Conservation (phyloP, 192 early-diverging fungal genomes). For the Coemansia sp. region DNA sequence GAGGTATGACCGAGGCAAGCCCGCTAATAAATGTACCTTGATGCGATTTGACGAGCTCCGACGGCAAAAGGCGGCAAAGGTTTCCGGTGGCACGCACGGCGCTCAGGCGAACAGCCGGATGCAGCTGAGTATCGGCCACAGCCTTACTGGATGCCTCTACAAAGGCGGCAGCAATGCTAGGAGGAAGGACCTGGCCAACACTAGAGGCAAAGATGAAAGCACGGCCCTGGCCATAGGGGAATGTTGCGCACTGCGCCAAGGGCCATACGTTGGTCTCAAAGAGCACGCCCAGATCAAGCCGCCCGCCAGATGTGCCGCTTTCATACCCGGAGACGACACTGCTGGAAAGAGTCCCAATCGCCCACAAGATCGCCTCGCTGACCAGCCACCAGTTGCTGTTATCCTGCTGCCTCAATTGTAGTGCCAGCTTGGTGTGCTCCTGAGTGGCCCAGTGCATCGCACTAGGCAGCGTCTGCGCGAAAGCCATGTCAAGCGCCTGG, state of each 20-base stretch:
- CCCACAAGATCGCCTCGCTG: slow-evolving; percentile 79
- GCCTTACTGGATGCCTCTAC: slow-evolving; percentile 75
- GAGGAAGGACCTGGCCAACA: slow-evolving; percentile 71
- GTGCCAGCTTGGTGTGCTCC: slow-evolving; percentile 53
- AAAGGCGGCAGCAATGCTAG: slow-evolving; percentile 66
- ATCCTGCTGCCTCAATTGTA: slow-evolving; percentile 51
- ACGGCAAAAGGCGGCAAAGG: slow-evolving; percentile 40
- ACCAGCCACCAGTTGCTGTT: slow-evolving; percentile 79
- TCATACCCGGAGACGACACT: slow-evolving; percentile 61
- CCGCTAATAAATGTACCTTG: slow-evolving; percentile 37
- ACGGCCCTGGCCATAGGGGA: slow-evolving; percentile 87
- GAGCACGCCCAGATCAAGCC: slow-evolving; percentile 72
- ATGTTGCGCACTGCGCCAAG: slow-evolving; percentile 51
- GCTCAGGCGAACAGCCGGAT: slow-evolving; percentile 47
- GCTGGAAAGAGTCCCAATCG: slow-evolving; percentile 65
- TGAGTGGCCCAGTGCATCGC: slow-evolving; percentile 58
- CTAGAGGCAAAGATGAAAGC: slow-evolving; percentile 84
- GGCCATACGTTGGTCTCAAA: slow-evolving; percentile 83
- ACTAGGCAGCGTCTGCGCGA: slow-evolving; percentile 52
- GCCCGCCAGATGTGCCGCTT: slow-evolving; percentile 21
- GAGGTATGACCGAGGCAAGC: slow-evolving; percentile 40
- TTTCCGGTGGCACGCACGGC: slow-evolving; percentile 51
- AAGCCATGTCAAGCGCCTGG: slow-evolving; percentile 54
- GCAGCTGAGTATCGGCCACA: slow-evolving; percentile 48
- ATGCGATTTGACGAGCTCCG: slow-evolving; percentile 33